Evolutionary conservation across 1,284 basidiomycete species (phyloP), one percentile per base, ranked within the genome.

Genomic region (Lentinus polychrous): DNA sequence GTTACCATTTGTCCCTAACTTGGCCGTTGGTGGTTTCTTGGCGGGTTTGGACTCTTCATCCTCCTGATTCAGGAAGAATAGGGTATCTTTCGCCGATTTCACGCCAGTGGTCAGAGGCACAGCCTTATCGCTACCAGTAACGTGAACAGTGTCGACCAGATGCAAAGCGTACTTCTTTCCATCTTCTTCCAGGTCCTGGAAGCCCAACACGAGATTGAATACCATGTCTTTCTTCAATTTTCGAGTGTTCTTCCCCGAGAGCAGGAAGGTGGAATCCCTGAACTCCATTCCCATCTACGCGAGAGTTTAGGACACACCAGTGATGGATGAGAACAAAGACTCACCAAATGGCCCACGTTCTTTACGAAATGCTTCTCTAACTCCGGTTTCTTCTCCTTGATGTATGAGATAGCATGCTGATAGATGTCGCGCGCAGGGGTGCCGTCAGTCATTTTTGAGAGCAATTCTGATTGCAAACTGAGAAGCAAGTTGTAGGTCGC

Each of bases 281-380:
- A 95, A 97, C 66, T 98, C 95, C 63, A 97, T 80, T 11, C 93
- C 93, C 63, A 84, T 94, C 91, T 94, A 59, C 6, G 36, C 20
- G 10, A 22, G 11, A 35, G 27, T 27, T 38, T 2, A 41, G 17
- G 4, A 4, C 11, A 40, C 48, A 22, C 48, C 18, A 49, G 27
- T 38, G 32, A 35, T 48, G 4, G 31, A 38, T 17, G 24, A 3
- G 18, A 17, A 8, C 12, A 15, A 22, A 22, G 1, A 70, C 78
- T 53, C 64, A 93, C 91, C 23, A 85, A 90, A 66, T 95, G 96
- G 5, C 95, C 95, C 45, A 94, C 72, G 56, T 83, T 93, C 73
- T 97, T 99, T 40, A 87, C 82, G 51, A 98, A 90, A 54, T 87
- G 68, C 56, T 83, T 83, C 53, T 91, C 90, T 1, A 98, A 70